Evolutionary conservation across 1,139 yeast genomes (phyloP).

Genomic region (Blastobotrys illinoisensis): DNA sequence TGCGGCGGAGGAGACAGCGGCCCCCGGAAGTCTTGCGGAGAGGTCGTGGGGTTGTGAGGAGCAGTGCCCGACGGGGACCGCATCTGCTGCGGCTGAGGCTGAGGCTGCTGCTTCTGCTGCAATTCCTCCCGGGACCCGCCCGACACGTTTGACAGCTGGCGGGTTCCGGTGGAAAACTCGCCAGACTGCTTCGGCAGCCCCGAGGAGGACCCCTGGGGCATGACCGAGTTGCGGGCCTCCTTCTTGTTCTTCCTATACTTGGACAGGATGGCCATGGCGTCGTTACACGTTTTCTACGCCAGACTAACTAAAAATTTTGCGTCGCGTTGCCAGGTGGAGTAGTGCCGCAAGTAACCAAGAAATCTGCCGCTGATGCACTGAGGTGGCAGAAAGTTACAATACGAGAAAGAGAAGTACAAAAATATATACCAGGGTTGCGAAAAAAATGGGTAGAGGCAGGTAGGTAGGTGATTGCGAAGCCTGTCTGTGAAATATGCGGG

Average conservation of each 20-base stretch:
- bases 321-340: neutral
- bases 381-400: neutral
- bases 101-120: neutral
- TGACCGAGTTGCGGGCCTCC: conserved; percentile 23
- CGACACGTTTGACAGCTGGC: neutral
- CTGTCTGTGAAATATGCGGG: neutral
- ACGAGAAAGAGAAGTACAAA: neutral
- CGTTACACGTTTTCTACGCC: neutral
- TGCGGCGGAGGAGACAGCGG: conserved; percentile 7
- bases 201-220: conserved; percentile 11
- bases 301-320: neutral
- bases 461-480: neutral
- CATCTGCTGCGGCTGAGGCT: neutral
- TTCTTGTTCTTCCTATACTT: conserved; percentile 25
- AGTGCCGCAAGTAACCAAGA: neutral
- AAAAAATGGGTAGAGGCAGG: neutral
- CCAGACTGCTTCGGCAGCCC: neutral
- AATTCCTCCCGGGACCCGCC: neutral
- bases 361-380: too few species aligned
- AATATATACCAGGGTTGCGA: neutral
- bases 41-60: neutral
- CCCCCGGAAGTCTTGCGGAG: conserved; percentile 5
- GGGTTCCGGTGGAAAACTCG: neutral
- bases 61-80: conserved; percentile 1
- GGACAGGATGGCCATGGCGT: conserved; percentile 24